Conservation (phyloP, 2,329 filamentous ascomycete species). For the Aspergillus quadricinctus region DNA sequence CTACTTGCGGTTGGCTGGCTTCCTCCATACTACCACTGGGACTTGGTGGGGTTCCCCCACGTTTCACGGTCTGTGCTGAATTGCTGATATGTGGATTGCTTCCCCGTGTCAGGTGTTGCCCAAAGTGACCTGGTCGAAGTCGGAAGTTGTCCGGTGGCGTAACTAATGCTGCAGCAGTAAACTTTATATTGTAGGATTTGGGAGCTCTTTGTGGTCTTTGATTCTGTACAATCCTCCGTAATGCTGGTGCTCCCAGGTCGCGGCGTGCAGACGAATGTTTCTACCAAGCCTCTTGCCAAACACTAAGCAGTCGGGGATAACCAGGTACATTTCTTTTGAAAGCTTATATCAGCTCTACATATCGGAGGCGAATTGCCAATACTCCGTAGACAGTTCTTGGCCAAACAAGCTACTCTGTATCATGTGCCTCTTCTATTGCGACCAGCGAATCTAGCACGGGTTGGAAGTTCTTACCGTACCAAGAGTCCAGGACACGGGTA, state of each 20-base stretch:
- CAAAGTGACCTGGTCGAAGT: not conserved
- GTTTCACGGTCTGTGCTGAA: not conserved
- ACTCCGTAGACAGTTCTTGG: not conserved
- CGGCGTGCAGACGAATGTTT: not conserved
- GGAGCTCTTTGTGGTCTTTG: not conserved
- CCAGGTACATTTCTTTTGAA: not conserved
- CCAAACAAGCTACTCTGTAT: not conserved
- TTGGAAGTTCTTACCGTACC: not conserved
- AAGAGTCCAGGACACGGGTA: not conserved
- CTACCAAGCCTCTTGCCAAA: not conserved
- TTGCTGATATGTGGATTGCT: not conserved
- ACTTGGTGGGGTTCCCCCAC: not conserved
- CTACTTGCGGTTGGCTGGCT: not conserved
- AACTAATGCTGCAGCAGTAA: not conserved
- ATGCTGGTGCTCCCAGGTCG: not conserved
- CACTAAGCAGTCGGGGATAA: not conserved
- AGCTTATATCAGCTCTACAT: not conserved
- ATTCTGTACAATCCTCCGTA: not conserved
- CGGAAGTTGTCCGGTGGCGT: not conserved
- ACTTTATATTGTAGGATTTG: not conserved
- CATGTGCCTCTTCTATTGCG: not conserved
- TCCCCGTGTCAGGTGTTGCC: not conserved
- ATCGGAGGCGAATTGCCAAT: too few relatives aligned
- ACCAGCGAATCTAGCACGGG: not conserved
- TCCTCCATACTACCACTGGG: not conserved